These are phyloP conservation scores for Yarrowia divulgata DNA, from an alignment of 805 yeast genomes.

Conservation along the genomic window DNA sequence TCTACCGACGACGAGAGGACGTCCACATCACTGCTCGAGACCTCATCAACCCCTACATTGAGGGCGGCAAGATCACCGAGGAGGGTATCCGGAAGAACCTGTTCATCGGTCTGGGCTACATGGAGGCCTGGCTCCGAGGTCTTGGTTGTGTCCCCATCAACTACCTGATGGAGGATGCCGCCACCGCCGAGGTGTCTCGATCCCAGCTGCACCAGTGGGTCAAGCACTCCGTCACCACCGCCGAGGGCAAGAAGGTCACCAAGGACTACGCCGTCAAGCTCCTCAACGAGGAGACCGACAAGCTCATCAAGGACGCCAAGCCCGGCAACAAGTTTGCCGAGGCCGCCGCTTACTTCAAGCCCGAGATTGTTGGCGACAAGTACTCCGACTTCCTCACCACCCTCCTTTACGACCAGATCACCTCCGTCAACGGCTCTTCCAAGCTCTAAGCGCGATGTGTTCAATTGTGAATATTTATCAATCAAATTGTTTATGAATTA, in stretches of 20 bases:
- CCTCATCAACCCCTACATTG: constrained; percentile 65
- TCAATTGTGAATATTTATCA: constrained; percentile 36
- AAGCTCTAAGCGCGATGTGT: constrained; percentile 37
- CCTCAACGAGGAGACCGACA: constrained; percentile 63
- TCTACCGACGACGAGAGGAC: constrained; percentile 60
- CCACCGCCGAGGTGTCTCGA: constrained; percentile 80
- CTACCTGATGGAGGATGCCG: constrained; percentile 80
- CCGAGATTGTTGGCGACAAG: constrained; percentile 69
- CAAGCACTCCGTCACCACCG: constrained; percentile 64
- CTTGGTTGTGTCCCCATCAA: constrained; percentile 77
- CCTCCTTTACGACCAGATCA: constrained; percentile 55
- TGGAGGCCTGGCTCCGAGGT: constrained; percentile 78
- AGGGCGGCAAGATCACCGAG: constrained; percentile 67
- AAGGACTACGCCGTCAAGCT: constrained; percentile 59
- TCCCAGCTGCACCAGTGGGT: constrained; percentile 80
- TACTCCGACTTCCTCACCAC: constrained; percentile 73
- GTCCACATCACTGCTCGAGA: constrained; percentile 63
- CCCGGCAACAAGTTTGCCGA: constrained; percentile 59
- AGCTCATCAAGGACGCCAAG: constrained; percentile 58
- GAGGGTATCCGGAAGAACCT: constrained; percentile 69
- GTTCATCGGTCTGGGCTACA: constrained; percentile 69
- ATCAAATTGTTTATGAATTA: constrained; percentile 26
- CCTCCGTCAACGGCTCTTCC: constrained; percentile 30
- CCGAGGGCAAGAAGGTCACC: constrained; percentile 62
- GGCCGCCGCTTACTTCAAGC: constrained; percentile 65